Base-by-base conservation (phyloP, 441 rosid genomes). In the Syzygium syzygioides region DNA sequence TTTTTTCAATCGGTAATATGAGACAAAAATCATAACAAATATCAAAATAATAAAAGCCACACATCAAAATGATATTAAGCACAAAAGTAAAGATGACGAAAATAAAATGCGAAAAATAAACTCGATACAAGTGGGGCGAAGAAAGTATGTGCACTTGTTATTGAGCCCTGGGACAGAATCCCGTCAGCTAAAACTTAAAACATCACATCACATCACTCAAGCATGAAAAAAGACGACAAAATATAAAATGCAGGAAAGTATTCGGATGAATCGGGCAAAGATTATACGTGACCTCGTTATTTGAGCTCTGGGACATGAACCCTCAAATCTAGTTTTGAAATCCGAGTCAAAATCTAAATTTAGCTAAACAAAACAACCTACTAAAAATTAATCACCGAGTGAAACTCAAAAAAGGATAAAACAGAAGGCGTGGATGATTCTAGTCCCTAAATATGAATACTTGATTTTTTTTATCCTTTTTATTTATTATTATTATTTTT, bases 111-210 rank as follows among this genome's bases (percentile, higher is more conserved):
- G 15, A n/a, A 62, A 60, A n/a, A 12, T 62, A 0, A n/a, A 62
- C 68, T 8, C 0, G 7, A n/a, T 28, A 60, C 34, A 0, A 62
- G 9, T 6, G 9, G 1, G 32, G 68, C 34, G 14, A 62, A 62
- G 2, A 1, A 62, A 4, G n/a, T 62, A 62, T 34, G n/a, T n/a
- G 71, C 2, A 1, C 32, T 62, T n/a, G 18, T 62, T 62, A 62
- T 0, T 14, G 15, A 62, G 8, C 19, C 20, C 1, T 1, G 0
- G 30, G 32, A 3, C 0, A n/a, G 34, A 6, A n/a, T 3, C 71
- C 32, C 4, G 2, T 62, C 7, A 62, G 10, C 71, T 62, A 62
- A 62, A 62, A 14, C 34, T 62, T 0, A 14, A 62, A 62, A 14
- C 10, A 2, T n/a, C 37, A 62, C 10, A 2, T n/a, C 37, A 62